These are phyloP conservation scores for Neofusicoccum cordaticola DNA, from an alignment of 2,329 filamentous ascomycete species.

Conservation along the genomic window DNA sequence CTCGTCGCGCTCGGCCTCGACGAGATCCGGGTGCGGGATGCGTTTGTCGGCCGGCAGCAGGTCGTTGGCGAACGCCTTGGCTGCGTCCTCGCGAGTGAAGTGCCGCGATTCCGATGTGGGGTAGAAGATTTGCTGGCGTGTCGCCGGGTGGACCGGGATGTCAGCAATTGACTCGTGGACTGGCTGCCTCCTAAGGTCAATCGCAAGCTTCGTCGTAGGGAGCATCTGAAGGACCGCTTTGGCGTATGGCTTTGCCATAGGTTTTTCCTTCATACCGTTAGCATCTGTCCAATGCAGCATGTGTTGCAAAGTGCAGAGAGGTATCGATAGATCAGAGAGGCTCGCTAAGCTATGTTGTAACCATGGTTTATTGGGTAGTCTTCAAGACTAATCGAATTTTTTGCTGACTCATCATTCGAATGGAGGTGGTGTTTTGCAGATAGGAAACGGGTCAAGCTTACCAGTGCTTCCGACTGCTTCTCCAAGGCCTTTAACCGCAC, in stretches of 20 bases:
- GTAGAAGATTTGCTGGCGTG: slow-evolving; percentile 58
- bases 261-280: slow-evolving; percentile 62
- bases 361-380: slow-evolving; percentile 71
- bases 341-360: slow-evolving; percentile 77
- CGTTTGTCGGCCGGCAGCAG: slow-evolving; percentile 62
- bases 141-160: slow-evolving; percentile 57
- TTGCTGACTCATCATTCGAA: slow-evolving; percentile 63
- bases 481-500: slow-evolving; percentile 84
- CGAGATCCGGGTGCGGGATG: slow-evolving; percentile 62
- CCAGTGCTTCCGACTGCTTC: slow-evolving; percentile 71
- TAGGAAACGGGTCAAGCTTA: slow-evolving; percentile 49
- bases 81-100: slow-evolving; percentile 65
- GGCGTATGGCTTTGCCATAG: slow-evolving; percentile 72
- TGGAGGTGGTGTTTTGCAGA: background rate
- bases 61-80: slow-evolving; percentile 57
- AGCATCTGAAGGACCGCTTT: slow-evolving; percentile 77
- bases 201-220: slow-evolving; percentile 48
- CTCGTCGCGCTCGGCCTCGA: slow-evolving; percentile 43
- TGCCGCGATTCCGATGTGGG: slow-evolving; percentile 62
- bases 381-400: slow-evolving; percentile 99
- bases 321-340: slow-evolving; percentile 61
- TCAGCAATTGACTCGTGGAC: slow-evolving; percentile 64
- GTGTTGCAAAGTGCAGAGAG: background rate
- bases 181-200: slow-evolving; percentile 35
- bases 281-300: background rate